These are phyloP conservation scores for Diutina mesorugosa DNA, from an alignment of 1,139 yeast species.

Conservation along the genomic window DNA sequence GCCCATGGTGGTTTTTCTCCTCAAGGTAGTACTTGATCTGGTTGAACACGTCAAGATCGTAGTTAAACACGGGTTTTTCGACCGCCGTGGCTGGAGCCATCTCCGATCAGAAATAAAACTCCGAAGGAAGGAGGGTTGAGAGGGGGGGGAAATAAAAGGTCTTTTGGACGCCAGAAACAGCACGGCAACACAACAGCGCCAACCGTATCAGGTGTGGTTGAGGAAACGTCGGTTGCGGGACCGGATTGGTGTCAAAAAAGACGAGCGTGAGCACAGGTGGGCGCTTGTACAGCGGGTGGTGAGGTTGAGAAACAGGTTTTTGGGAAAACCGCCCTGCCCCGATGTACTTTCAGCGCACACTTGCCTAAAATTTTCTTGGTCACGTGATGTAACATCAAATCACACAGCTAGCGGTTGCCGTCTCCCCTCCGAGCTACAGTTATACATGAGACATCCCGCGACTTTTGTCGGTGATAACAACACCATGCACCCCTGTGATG, in stretches of 20 bases:
- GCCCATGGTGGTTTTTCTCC: slow-evolving; percentile 45
- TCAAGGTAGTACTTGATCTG: slow-evolving; percentile 30
- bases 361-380: neutral
- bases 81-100: neutral
- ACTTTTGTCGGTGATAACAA: no score
- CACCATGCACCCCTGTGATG: no score
- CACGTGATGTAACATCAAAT: neutral
- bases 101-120: neutral
- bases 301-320: neutral
- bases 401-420: neutral
- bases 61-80: slow-evolving; percentile 13
- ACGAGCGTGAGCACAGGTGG: neutral
- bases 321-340: neutral
- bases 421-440: no score
- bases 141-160: neutral
- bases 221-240: neutral
- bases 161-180: neutral
- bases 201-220: neutral
- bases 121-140: neutral
- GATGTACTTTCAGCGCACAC: neutral
- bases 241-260: neutral
- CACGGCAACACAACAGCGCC: neutral
- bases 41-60: slow-evolving; percentile 26
- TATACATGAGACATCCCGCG: no score
- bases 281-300: neutral